Conservation (phyloP, 495 filamentous ascomycete species). For the Penicillium angulare region DNA sequence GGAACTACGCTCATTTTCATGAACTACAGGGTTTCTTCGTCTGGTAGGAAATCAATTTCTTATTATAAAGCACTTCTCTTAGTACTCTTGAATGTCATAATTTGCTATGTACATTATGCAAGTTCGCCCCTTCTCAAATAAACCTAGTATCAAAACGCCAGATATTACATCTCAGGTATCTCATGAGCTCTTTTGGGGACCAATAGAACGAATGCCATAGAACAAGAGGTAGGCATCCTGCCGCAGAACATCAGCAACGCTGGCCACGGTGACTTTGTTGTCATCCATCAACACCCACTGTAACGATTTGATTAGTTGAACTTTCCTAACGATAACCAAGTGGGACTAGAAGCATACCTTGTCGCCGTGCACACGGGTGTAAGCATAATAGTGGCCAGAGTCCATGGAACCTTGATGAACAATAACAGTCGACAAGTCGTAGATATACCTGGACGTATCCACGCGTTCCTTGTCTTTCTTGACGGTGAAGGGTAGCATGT, state of each 20-base stretch:
- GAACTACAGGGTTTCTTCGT: no score
- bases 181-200: slow-evolving; percentile 5
- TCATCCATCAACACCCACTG: slow-evolving; percentile 94
- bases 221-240: slow-evolving; percentile 86
- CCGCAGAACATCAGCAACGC: slow-evolving; percentile 73
- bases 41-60: no score
- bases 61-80: no score
- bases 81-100: background rate
- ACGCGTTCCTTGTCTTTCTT: slow-evolving; percentile 42
- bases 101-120: background rate
- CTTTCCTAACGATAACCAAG: no score
- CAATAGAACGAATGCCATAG: slow-evolving; percentile 69
- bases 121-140: background rate
- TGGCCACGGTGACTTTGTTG: slow-evolving; percentile 77
- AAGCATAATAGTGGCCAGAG: slow-evolving; percentile 87
- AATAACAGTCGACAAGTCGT: slow-evolving; percentile 80
- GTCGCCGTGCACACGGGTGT: slow-evolving; percentile 67
- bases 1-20: no score
- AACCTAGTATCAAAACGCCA: background rate
- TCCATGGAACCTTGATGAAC: slow-evolving; percentile 85
- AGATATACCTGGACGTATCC: slow-evolving; percentile 59
- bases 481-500: slow-evolving; percentile 84
- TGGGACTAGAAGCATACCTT: no score
- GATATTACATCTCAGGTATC: background rate
- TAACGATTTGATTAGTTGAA: slow-evolving; percentile 16